Conservation (phyloP, 352 stramenopile genomes). For the Phytophthora pisi region DNA sequence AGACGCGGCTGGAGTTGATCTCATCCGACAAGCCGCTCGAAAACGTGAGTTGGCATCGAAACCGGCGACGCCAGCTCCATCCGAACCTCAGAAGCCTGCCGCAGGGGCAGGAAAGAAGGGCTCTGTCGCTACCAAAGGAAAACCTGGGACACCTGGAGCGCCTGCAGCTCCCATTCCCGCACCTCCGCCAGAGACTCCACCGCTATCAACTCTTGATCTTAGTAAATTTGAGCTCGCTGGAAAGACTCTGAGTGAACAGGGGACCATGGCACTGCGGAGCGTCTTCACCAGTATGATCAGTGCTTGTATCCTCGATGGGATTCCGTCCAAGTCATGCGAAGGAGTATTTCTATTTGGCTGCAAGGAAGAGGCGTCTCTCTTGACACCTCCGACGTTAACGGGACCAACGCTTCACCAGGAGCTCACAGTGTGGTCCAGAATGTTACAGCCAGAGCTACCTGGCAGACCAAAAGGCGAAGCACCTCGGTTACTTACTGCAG, state of each 20-base stretch:
- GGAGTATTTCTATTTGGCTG: conserved; percentile 18
- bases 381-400: conserved; percentile 15
- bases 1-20: conserved; percentile 15
- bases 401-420: conserved; percentile 33
- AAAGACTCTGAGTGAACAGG: conserved; percentile 20
- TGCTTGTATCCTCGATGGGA: conserved; percentile 36
- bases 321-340: conserved; percentile 25
- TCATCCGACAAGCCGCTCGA: conserved; percentile 17
- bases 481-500: conserved; percentile 29
- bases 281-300: conserved; percentile 25
- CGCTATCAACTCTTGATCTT: conserved; percentile 6
- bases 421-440: conserved; percentile 35
- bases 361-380: neutral
- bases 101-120: conserved; percentile 28
- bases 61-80: conserved; percentile 7
- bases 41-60: conserved; percentile 19
- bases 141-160: conserved; percentile 14
- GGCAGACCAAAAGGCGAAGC: neutral
- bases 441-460: conserved; percentile 32
- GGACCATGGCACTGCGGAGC: conserved; percentile 13
- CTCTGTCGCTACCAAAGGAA: conserved; percentile 19
- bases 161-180: neutral
- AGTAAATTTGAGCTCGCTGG: conserved; percentile 2
- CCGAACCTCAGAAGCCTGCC: conserved; percentile 24
- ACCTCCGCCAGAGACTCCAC: neutral